Evolutionary conservation across 2,329 filamentous ascomycete genomes (phyloP).

Genomic region (Sphaerulina musiva): DNA sequence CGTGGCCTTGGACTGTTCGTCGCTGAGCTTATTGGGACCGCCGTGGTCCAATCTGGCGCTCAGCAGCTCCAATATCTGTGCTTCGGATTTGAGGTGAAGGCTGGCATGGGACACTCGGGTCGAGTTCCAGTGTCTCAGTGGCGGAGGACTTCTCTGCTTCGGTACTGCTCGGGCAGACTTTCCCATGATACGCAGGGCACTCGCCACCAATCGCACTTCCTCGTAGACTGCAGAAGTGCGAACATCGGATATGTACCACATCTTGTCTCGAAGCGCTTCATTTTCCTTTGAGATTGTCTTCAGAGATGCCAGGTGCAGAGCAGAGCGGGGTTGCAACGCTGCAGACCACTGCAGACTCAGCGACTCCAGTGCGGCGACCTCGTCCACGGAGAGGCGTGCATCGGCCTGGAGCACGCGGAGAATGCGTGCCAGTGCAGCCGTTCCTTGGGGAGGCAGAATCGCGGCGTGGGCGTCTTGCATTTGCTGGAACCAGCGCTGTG

Average conservation of each 20-base stretch:
- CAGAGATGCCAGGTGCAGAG: slow-evolving; percentile 8
- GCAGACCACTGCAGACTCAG: slow-evolving; percentile 15
- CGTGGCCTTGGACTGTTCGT: slow-evolving; percentile 85
- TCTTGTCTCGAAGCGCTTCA: slow-evolving; percentile 64
- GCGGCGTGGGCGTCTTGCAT: slow-evolving; percentile 15
- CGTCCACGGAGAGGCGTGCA: slow-evolving; percentile 8
- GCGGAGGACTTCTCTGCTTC: slow-evolving; percentile 37
- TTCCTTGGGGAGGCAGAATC: slow-evolving; percentile 4
- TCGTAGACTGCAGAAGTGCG: slow-evolving; percentile 84
- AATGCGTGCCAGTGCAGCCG: slow-evolving; percentile 5
- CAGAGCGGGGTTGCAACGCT: slow-evolving; percentile 3
- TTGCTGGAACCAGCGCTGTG: slow-evolving; percentile 55
- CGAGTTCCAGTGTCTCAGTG: slow-evolving; percentile 39
- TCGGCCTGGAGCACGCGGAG: slow-evolving; percentile 10
- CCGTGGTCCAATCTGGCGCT: slow-evolving; percentile 77
- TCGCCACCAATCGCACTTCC: slow-evolving; percentile 75
- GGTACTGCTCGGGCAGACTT: slow-evolving; percentile 42
- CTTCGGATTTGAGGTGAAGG: slow-evolving; percentile 72
- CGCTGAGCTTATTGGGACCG: slow-evolving; percentile 90
- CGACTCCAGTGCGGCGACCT: slow-evolving; percentile 5
- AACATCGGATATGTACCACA: slow-evolving; percentile 97
- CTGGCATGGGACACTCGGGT: slow-evolving; percentile 44
- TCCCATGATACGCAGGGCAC: slow-evolving; percentile 87
- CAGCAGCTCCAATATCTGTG: slow-evolving; percentile 79
- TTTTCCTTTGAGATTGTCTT: slow-evolving; percentile 11